Conservation (phyloP, 768 basidiomycete species). For the Tricholoma furcatifolium region DNA sequence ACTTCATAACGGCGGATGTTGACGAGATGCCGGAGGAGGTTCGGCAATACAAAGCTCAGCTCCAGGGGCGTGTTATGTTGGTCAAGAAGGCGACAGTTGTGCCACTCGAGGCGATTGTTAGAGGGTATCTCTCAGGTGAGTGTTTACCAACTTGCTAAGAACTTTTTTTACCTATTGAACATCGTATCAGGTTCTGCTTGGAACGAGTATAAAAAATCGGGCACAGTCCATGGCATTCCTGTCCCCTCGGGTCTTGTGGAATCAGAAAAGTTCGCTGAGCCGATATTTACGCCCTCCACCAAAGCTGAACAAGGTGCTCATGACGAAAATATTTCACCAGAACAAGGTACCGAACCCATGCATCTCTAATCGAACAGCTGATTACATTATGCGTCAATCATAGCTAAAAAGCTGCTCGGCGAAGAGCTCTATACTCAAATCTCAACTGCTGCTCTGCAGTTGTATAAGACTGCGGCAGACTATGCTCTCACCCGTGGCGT, state of each 20-base stretch:
- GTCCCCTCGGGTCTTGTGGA: conserved; percentile 80
- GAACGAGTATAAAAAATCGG: conserved; percentile 85
- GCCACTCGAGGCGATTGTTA: conserved; percentile 92
- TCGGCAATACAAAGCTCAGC: conserved; percentile 67
- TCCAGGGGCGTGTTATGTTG: conserved; percentile 87
- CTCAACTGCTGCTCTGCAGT: conserved; percentile 54
- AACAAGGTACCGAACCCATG: conserved; percentile 49
- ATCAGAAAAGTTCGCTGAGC: conserved; percentile 76
- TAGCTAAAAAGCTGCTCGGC: conserved; percentile 69
- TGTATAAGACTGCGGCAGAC: conserved; percentile 74
- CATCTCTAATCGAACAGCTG: conserved; percentile 3
- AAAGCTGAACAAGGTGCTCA: conserved; percentile 94
- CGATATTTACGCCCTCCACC: conserved; percentile 94
- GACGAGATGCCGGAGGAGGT: conserved; percentile 84
- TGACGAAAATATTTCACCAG: conserved; percentile 94
- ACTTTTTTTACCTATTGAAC: neutral
- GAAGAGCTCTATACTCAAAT: conserved; percentile 60
- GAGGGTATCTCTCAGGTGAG: conserved; percentile 93
- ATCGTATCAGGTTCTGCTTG: conserved; percentile 81
- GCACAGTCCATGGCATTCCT: conserved; percentile 85
- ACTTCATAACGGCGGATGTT: conserved; percentile 77
- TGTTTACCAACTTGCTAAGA: neutral
- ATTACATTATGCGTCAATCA: neutral
- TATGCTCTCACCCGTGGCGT: conserved; percentile 75
- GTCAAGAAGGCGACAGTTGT: conserved; percentile 87